Evolutionary conservation across 164 flowering plant genomes (phyloP), one percentile per base, ranked within the genome.

Genomic region (Santalum album): DNA sequence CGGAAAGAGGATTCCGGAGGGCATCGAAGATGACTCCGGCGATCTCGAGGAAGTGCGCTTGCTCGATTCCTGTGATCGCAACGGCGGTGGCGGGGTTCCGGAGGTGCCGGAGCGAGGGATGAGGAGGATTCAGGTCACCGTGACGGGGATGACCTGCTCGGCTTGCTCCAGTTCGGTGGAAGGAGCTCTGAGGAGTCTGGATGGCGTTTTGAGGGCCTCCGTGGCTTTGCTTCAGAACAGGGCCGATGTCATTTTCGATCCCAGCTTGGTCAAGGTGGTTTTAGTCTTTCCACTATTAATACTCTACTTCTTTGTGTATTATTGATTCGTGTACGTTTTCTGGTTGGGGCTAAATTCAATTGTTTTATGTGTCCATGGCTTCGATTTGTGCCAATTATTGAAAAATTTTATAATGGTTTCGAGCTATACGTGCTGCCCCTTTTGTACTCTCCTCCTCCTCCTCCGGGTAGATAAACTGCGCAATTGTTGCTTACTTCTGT

Each of bases 121-220:
- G 74, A 76, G 62, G 66, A 69, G 75, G 34, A 65, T 94, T 64
- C 90, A 84, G 69, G 79, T 90, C 2, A 66, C 74, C 19, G 72
- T 94, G 7, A 68, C 80, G 0, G 99, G 99, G 49, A 94, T 94
- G 99, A 94, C 97, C 1, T 90, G 99, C 56, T 79, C 96, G 0
- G 99, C 99, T 6, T 94, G 99, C 63, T 87, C 99, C 3, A 86
- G 73, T 65, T 87, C 96, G 17, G 81, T 94, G 1, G 95, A 90
- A 60, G 64, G 63, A 9, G 97, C 96, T 40, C 67, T 94, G 15
- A 42, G 12, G 34, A 49, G 66, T 21, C 51, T 86, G 23, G 17
- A 66, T 26, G 97, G 97, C 15, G 91, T 94, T 21, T 48, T 65
- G 0, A 52, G 43, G 4, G 97, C 95, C 25, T 76, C 95, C n/a